Conservation (phyloP, 306 rosid species). For the Quercus wislizeni region DNA sequence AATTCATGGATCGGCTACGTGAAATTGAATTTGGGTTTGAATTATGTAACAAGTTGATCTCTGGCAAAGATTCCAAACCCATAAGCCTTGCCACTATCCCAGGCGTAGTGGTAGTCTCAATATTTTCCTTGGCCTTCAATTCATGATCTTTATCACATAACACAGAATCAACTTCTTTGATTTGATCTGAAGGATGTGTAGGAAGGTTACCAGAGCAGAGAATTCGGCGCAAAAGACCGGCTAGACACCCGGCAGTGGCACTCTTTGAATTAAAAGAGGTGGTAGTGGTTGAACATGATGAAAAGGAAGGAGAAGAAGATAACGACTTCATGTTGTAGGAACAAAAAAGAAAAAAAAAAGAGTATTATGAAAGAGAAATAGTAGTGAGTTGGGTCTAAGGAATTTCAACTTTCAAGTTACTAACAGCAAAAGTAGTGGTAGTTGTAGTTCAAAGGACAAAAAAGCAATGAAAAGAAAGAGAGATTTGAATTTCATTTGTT, state of each 20-base stretch:
- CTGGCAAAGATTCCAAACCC: conserved; percentile 76
- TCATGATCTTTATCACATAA: conserved; percentile 23
- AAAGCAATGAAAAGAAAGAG: conserved; percentile 30
- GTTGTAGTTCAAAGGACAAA: conserved; percentile 1
- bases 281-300: conserved; percentile 43
- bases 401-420: conserved; percentile 34
- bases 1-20: conserved; percentile 63
- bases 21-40: conserved; percentile 27
- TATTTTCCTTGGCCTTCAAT: conserved; percentile 17
- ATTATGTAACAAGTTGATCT: conserved; percentile 13
- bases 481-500: conserved; percentile 43
- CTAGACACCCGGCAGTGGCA: conserved; percentile 54
- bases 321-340: conserved; percentile 47
- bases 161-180: conserved; percentile 29
- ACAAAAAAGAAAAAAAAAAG: conserved; percentile 8
- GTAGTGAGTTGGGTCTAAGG: conserved; percentile 19
- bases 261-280: conserved; percentile 44
- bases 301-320: conserved; percentile 38
- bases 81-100: conserved; percentile 77
- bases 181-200: conserved; percentile 64
- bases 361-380: conserved; percentile 1
- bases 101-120: conserved; percentile 33
- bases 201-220: conserved; percentile 77
- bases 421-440: conserved; percentile 19
- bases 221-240: conserved; percentile 62